Conservation (phyloP, 306 rosid genomes). For the Rubus idaeus region DNA sequence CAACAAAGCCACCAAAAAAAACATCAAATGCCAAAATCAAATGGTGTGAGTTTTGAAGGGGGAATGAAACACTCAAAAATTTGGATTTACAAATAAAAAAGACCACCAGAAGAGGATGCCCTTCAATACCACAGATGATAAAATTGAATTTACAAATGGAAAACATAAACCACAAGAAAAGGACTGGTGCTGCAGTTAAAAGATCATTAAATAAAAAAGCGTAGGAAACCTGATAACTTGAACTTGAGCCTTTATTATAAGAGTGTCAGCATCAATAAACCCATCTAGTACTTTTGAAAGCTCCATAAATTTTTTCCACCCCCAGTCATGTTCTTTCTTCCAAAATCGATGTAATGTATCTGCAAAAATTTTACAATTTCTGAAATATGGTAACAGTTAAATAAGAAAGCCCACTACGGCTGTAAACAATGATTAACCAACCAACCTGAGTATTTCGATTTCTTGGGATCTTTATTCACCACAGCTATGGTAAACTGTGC, state of each 20-base stretch:
- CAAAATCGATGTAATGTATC: conserved; percentile 98
- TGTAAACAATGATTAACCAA: conserved; percentile 21
- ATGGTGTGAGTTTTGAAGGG: not conserved
- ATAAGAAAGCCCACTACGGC: conserved; percentile 22
- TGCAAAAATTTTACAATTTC: conserved; percentile 35
- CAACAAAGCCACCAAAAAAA: not conserved
- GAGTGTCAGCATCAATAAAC: conserved; percentile 87
- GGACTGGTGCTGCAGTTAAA: not conserved
- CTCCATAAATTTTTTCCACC: conserved; percentile 99
- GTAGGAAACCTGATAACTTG: conserved; percentile 90
- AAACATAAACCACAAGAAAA: not conserved
- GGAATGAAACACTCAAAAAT: not conserved
- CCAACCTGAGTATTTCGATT: conserved; percentile 95
- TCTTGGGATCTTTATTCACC: conserved; percentile 92
- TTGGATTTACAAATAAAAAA: not conserved
- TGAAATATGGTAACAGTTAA: conserved; percentile 18
- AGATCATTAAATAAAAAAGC: conserved; percentile 1
- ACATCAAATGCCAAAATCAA: not conserved
- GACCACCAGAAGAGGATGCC: not conserved
- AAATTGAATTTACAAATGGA: not conserved
- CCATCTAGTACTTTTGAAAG: conserved; percentile 93
- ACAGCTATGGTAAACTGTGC: conserved; percentile 97
- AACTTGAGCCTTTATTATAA: conserved; percentile 98
- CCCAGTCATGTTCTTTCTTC: conserved; percentile 99
- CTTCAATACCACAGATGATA: not conserved